phyloP scores from a whole-genome alignment of 345 rosid genomes.

The Boechera retrofracta region DNA sequence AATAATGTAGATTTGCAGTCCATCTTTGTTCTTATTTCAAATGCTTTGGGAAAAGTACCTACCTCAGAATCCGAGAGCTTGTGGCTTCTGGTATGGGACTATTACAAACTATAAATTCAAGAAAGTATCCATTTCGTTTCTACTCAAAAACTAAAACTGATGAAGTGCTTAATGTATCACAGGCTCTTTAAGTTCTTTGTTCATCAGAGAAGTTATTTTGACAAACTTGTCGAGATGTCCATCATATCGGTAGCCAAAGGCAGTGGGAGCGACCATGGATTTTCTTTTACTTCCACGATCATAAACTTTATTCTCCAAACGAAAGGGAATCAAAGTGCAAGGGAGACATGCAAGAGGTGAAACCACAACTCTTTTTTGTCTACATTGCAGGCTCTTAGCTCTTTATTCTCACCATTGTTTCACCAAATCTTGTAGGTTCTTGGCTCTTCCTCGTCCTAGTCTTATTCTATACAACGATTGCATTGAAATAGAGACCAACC shows the following conservation, averaged over 20 bases:
- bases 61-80: slow-evolving; percentile 66
- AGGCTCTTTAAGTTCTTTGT: too few species aligned
- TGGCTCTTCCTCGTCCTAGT: slow-evolving; percentile 74
- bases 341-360: slow-evolving; percentile 58
- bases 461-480: slow-evolving; percentile 60
- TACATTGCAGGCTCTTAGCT: background rate
- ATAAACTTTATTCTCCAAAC: too few species aligned
- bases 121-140: background rate
- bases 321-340: too few species aligned
- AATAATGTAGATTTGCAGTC: slow-evolving; percentile 52
- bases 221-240: too few species aligned
- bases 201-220: too few species aligned
- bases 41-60: slow-evolving; percentile 47
- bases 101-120: background rate
- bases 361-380: slow-evolving; percentile 14
- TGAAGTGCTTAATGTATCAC: too few species aligned
- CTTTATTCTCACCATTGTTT: background rate
- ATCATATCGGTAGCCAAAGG: too few species aligned
- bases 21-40: slow-evolving; percentile 54
- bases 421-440: slow-evolving; percentile 58
- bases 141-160: background rate
- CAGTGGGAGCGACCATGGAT: too few species aligned
- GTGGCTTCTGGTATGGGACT: slow-evolving; percentile 71
- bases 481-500: slow-evolving; percentile 74
- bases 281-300: too few species aligned